A percentile compares a stretch with the other conserved stretches of the same genome.
phyloP scores from a whole-genome alignment of 2,329 filamentous ascomycete species.

The Paraconiothyrium sp. region DNA sequence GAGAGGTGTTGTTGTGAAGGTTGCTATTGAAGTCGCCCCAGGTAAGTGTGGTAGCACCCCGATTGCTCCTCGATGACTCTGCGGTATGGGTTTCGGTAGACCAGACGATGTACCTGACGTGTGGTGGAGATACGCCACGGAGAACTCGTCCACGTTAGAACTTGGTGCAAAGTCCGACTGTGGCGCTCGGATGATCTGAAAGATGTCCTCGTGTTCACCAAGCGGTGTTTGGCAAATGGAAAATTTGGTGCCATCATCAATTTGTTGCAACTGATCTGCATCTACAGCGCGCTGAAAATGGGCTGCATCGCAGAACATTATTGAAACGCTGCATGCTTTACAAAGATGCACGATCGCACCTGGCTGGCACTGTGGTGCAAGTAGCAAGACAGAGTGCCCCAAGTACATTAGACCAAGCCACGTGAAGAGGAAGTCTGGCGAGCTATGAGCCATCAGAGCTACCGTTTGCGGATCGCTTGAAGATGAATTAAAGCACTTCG shows the following conservation, averaged over 20 bases:
- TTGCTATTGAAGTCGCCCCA: slow-evolving; percentile 52
- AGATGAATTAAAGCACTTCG: slow-evolving; percentile 23
- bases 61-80: slow-evolving; percentile 65
- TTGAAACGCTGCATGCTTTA: slow-evolving; percentile 52
- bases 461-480: slow-evolving; percentile 47
- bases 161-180: slow-evolving; percentile 19
- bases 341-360: slow-evolving; percentile 65
- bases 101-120: slow-evolving; percentile 73
- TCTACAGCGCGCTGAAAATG: slow-evolving; percentile 47
- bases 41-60: slow-evolving; percentile 63
- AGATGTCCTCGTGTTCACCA: slow-evolving; percentile 31
- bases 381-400: slow-evolving; percentile 64
- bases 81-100: slow-evolving; percentile 69
- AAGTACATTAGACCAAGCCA: slow-evolving; percentile 69
- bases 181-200: slow-evolving; percentile 29
- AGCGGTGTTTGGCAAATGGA: slow-evolving; percentile 28
- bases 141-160: slow-evolving; percentile 33
- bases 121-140: slow-evolving; percentile 68
- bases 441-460: slow-evolving; percentile 66
- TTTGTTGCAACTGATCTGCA: slow-evolving; percentile 29
- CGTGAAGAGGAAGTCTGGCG: slow-evolving; percentile 65
- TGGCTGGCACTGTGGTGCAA: slow-evolving; percentile 62
- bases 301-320: slow-evolving; percentile 59
- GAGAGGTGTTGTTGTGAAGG: slow-evolving; percentile 72
- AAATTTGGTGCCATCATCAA: slow-evolving; percentile 20